Evolutionary conservation across 768 basidiomycete genomes (phyloP).

Genomic region (Boletus eberwhitei): DNA sequence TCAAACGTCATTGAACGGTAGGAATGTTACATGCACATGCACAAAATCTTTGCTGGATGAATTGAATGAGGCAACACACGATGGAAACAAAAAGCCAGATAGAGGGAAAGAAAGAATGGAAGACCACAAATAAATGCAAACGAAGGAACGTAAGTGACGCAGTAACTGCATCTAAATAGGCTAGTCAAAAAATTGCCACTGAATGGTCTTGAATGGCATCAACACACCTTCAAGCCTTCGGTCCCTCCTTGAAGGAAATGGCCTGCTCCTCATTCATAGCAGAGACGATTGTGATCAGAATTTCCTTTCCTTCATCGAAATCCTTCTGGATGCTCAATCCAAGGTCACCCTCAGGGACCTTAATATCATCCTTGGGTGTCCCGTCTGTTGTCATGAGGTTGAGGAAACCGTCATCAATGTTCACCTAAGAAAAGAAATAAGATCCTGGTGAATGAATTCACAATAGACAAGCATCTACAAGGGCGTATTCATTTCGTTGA

Average conservation of each 20-base stretch:
- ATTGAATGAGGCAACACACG: slow-evolving; percentile 14
- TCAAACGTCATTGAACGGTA: slow-evolving; percentile 24
- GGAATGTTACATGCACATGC: slow-evolving; percentile 28
- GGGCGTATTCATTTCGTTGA: slow-evolving; percentile 81
- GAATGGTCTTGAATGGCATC: neutral
- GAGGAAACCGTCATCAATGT: slow-evolving; percentile 93
- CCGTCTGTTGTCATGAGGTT: slow-evolving; percentile 90
- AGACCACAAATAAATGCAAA: slow-evolving; percentile 18
- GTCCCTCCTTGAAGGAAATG: slow-evolving; percentile 87
- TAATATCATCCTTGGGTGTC: slow-evolving; percentile 87
- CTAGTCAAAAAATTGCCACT: neutral
- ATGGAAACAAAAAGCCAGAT: slow-evolving; percentile 7
- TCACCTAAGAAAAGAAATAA: slow-evolving; percentile 45
- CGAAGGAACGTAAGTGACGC: slow-evolving; percentile 5
- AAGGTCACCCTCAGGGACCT: slow-evolving; percentile 80
- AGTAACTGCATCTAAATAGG: neutral
- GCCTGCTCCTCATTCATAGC: slow-evolving; percentile 95
- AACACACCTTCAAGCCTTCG: slow-evolving; percentile 45
- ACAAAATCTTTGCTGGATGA: slow-evolving; percentile 22
- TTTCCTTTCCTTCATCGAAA: slow-evolving; percentile 86
- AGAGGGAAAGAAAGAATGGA: slow-evolving; percentile 4
- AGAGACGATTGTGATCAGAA: slow-evolving; percentile 79
- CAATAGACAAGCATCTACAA: slow-evolving; percentile 47
- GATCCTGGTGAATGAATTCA: neutral
- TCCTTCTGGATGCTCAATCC: slow-evolving; percentile 64